Evolutionary conservation across 2,329 filamentous ascomycete species (phyloP).

Genomic region (Colletotrichum sp.): DNA sequence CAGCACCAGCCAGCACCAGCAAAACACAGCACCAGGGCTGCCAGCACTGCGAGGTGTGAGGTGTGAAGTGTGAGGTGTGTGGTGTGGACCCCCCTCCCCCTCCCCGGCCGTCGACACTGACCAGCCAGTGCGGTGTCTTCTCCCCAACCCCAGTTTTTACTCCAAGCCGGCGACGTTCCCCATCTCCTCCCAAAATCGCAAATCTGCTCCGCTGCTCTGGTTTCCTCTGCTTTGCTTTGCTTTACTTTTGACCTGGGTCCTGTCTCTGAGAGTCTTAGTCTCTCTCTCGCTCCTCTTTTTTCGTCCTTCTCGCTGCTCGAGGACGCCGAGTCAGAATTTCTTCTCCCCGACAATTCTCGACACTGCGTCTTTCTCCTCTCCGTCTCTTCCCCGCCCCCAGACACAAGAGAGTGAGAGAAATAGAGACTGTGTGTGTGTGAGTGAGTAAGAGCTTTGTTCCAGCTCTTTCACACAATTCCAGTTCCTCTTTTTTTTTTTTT

Average conservation of each 20-base stretch:
- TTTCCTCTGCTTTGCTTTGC: not conserved
- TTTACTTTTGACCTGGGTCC: not conserved
- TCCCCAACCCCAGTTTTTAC: constrained; percentile 20
- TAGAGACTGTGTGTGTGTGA: not conserved
- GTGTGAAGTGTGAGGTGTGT: not conserved
- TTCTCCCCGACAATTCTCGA: constrained; percentile 10
- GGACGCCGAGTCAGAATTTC: constrained; percentile 1
- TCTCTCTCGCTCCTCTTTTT: not conserved
- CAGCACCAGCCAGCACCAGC: not conserved
- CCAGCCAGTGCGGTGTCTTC: not conserved
- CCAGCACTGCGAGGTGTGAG: not conserved
- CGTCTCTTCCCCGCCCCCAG: not conserved
- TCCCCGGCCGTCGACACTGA: constrained; percentile 1
- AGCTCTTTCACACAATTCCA: not conserved
- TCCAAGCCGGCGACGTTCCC: constrained; percentile 19
- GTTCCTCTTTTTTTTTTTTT: not conserved
- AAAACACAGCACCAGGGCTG: not conserved
- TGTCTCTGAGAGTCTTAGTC: not conserved
- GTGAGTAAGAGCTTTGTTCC: not conserved
- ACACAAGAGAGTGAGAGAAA: not conserved
- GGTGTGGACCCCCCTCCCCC: not conserved
- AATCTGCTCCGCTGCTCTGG: constrained; percentile 13
- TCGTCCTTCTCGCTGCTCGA: not conserved
- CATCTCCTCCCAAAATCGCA: constrained; percentile 16
- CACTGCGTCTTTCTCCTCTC: not conserved